phyloP scores from a whole-genome alignment of 352 stramenopile species.

The Blastocystis sp. region DNA sequence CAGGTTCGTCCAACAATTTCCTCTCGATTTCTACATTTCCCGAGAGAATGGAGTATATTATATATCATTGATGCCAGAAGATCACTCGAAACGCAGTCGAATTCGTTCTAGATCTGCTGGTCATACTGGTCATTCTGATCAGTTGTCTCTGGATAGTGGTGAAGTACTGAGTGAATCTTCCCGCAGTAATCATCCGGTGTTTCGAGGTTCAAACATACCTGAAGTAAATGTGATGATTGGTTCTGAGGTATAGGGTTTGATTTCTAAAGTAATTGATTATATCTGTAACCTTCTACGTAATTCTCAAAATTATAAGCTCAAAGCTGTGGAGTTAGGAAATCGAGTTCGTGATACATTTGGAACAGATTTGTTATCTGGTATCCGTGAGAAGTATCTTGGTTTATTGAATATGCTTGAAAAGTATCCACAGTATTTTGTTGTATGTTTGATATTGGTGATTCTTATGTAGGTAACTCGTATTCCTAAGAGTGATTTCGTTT shows the following conservation, averaged over 20 bases:
- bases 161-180: too few relatives aligned
- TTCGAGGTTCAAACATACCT: too few relatives aligned
- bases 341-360: background rate
- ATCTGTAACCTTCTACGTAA: background rate
- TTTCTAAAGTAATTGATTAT: background rate
- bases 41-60: background rate
- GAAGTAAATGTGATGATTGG: too few relatives aligned
- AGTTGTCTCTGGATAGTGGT: too few relatives aligned
- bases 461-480: background rate
- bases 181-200: too few relatives aligned
- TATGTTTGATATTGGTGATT: background rate
- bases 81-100: background rate
- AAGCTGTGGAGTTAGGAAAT: conserved; percentile 17
- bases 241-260: background rate
- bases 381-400: background rate
- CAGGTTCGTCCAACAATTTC: background rate
- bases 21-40: background rate
- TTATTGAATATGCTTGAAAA: background rate
- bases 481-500: conserved; percentile 7
- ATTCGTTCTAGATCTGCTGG: background rate
- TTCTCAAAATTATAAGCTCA: background rate
- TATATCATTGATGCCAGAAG: background rate
- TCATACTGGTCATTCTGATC: background rate
- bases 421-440: background rate
- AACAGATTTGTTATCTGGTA: background rate